Evolutionary conservation across 1,284 basidiomycete genomes (phyloP), one percentile per base, ranked within the genome.

Genomic region (Chalciporus sp.): DNA sequence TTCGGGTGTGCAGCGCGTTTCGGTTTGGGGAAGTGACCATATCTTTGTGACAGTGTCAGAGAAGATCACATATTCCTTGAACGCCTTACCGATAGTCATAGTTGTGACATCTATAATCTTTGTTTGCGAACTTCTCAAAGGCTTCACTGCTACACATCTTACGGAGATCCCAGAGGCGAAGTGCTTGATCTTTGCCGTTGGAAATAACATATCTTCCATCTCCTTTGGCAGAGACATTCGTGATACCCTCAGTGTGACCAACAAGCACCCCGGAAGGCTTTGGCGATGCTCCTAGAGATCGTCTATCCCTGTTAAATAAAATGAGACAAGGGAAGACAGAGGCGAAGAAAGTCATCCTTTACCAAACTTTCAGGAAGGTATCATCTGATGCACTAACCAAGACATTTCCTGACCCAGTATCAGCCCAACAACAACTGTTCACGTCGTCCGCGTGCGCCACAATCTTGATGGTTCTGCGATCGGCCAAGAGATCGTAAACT

Each of bases 111-210:
- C 90, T 88, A 68, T 88, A 94, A 53, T 73, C 62, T 11, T 71
- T 73, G 46, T 75, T 63, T 31, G 74, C 72, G 50, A 70, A 59
- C 19, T 86, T 79, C 49, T 91, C 85, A 60, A 88, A 90, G 31
- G 94, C 88, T 10, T 76, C 68, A 61, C 82, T 88, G 51, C 78
- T 84, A 39, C 86, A 81, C 95, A 99, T 97, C 74, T 89, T 94
- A 39, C 96, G 87, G 47, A 99, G 75, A 73, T 99, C 96, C 92
- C 96, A 99, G 28, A 99, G 74, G 26, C 94, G 86, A 51, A 94
- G 77, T 1, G 91, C 86, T 68, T 98, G 96, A 68, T 99, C 97
- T 72, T 99, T 99, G 46, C 94, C 94, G 67, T 99, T 99, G n/a
- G 92, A 95, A 35, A 98, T 87, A 51, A 97, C 79, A 70, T 99